Conservation (phyloP, 768 basidiomycete species). For the Artomyces pyxidatus region DNA sequence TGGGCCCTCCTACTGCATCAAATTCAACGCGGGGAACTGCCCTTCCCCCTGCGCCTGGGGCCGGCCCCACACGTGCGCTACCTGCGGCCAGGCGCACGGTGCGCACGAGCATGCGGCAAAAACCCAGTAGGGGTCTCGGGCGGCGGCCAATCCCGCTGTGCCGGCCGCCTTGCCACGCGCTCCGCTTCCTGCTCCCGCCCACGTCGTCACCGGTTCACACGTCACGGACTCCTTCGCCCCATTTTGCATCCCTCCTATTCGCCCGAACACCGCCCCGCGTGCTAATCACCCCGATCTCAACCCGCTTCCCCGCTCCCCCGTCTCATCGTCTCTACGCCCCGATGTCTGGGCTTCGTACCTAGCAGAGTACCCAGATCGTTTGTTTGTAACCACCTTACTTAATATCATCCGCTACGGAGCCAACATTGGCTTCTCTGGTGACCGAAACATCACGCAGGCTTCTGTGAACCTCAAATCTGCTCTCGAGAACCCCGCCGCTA, state of each 20-base stretch:
- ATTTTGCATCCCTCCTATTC: conserved; percentile 2
- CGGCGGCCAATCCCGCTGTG: too few relatives aligned
- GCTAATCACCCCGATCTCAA: conserved; percentile 6
- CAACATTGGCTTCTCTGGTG: conserved; percentile 2
- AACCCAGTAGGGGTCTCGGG: neutral
- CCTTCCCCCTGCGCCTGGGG: neutral
- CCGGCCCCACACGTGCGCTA: neutral
- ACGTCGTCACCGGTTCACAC: neutral
- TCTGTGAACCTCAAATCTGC: conserved; percentile 16
- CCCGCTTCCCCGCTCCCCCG: neutral
- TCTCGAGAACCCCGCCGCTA: conserved; percentile 5
- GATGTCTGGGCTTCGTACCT: conserved; percentile 10
- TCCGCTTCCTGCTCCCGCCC: neutral
- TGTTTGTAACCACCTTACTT: conserved; percentile 11
- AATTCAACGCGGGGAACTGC: neutral
- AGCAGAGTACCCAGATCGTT: conserved; percentile 9
- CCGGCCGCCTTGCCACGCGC: neutral
- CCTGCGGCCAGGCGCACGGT: neutral
- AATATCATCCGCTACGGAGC: conserved; percentile 12
- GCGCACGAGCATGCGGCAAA: neutral
- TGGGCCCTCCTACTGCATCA: neutral
- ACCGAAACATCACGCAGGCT: conserved; percentile 2
- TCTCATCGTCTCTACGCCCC: conserved; percentile 4
- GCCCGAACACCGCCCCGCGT: conserved; percentile 13
- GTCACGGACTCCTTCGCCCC: neutral